Evolutionary conservation across 1,284 basidiomycete species (phyloP), one percentile per base, ranked within the genome.

Genomic region (Ganoderma lucidum): DNA sequence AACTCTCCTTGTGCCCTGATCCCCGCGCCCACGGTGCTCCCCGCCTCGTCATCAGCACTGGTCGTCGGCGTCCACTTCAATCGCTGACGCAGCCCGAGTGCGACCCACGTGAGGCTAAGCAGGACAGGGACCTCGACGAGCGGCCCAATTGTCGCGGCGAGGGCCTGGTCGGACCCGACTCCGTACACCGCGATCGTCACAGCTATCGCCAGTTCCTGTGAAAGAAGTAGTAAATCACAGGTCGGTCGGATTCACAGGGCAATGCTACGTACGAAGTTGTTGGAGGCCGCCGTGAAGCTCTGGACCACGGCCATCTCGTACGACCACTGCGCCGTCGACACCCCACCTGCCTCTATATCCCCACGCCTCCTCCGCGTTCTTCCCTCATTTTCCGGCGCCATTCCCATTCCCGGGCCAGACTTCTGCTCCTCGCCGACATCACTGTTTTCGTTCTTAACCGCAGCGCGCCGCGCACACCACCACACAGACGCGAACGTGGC

Each of bases 101-200:
- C 87, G 0, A 92, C 84, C 87, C 90, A 95, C 1, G 91, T 93
- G 67, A 96, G 80, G 0, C 84, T 81, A 3, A 96, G 83, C 45
- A 96, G 80, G 0, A 96, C 93, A 0, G 94, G 95, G 0, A 92
- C 93, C 78, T 95, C 93, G 2, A 94, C 90, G 12, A 94, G 83
- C 0, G 93, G 93, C 0, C 93, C 93, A 35, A 93, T 89, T 0
- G 93, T 94, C 6, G 93, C 91, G 0, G 93, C 93, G 0, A 95
- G 83, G 0, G 91, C 93, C 78, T 95, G 90, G 67, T 91, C 87
- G 0, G 90, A 92, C 10, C 88, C 83, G 2, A 91, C 88, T 0
- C 93, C 93, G 77, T 92, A 96, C 0, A 92, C 87, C 0, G 93
- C 90, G 44, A 96, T 91, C 2, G 90, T 87, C 2, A 96, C 91